Evolutionary conservation across 106 monocot genomes (phyloP).

Genomic region (Allium fistulosum): DNA sequence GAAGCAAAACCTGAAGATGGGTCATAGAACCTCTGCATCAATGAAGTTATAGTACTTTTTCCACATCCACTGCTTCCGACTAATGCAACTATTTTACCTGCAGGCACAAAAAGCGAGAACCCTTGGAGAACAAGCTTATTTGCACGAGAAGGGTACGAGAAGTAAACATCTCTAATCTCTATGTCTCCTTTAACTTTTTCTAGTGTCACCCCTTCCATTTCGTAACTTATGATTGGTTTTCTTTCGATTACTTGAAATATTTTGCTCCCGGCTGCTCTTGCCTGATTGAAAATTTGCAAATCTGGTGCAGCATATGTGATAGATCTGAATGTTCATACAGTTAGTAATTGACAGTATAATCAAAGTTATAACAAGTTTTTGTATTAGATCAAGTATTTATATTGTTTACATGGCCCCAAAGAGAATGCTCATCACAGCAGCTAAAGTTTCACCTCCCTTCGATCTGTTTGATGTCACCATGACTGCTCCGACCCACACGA

Average conservation of each 20-base stretch:
- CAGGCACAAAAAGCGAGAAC: conserved; percentile 23
- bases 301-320: conserved; percentile 49
- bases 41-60: conserved; percentile 43
- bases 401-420: conserved; percentile 43
- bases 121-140: conserved; percentile 37
- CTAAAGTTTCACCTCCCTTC: conserved; percentile 32
- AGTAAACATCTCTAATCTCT: conserved; percentile 26
- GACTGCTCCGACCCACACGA: conserved; percentile 39
- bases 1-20: conserved; percentile 32
- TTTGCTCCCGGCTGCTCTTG: conserved; percentile 32
- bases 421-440: conserved; percentile 39
- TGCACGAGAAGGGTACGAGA: conserved; percentile 32
- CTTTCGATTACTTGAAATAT: conserved; percentile 29
- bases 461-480: conserved; percentile 17
- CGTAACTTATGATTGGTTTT: conserved; percentile 23
- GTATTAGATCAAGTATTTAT: not conserved
- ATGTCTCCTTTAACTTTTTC: conserved; percentile 27
- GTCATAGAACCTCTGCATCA: conserved; percentile 44
- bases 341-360: not conserved
- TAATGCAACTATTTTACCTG: conserved; percentile 30
- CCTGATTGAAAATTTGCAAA: conserved; percentile 27
- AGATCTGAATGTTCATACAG: conserved; percentile 20
- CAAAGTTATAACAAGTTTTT: not conserved
- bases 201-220: conserved; percentile 13
- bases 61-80: conserved; percentile 45